Base-by-base conservation (phyloP, 2,329 filamentous ascomycete genomes). In the Penicillium expansum region DNA sequence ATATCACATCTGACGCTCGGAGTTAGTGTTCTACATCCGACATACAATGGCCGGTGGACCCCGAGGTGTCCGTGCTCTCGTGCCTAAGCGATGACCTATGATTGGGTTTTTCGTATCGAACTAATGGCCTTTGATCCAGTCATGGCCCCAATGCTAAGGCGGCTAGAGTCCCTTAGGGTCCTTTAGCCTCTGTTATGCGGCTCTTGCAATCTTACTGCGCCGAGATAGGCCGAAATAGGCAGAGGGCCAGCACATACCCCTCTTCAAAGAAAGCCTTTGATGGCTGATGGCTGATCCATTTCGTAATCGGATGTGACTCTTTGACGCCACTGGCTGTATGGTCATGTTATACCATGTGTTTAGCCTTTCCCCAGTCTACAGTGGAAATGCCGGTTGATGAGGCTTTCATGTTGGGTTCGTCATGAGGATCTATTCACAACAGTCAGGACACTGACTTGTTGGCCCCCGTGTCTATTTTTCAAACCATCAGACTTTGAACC, bases 151-250 rank as follows among this genome's bases (percentile, higher is more conserved):
- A 50, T 20, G 4, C 52, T 42, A 58, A 35, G 30, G 22, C 51
- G 35, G n/a, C 56, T 57, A 58, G 27, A 43, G 39, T 50, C 30
- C 10, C 2, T 52, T 55, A 51, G 51, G 48, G 22, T 32, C 52
- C 32, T 22, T 41, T 52, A 57, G 48, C 52, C 51, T 53, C 57
- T 51, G 52, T 48, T 18, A 65, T 65, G 62, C 54, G 62, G 62
- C 62, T 65, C 62, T 65, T 57, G 56, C 43, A 44, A 48, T 52
- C 30, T 45, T 52, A 50, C 57, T 54, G 38, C 32, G 37, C 44
- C 39, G 29, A 48, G 14, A 43, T 22, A 24, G 27, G 47, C 41
- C 48, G 22, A 35, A 30, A 48, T 20, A 35, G 27, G 41, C 54
- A 47, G 27, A 16, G 54, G 48, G 48, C 33, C 41, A 13, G 8